Evolutionary conservation across 305 asterid genomes (phyloP), one percentile per base, ranked within the genome.

Genomic region (Fraxinus paxiana): DNA sequence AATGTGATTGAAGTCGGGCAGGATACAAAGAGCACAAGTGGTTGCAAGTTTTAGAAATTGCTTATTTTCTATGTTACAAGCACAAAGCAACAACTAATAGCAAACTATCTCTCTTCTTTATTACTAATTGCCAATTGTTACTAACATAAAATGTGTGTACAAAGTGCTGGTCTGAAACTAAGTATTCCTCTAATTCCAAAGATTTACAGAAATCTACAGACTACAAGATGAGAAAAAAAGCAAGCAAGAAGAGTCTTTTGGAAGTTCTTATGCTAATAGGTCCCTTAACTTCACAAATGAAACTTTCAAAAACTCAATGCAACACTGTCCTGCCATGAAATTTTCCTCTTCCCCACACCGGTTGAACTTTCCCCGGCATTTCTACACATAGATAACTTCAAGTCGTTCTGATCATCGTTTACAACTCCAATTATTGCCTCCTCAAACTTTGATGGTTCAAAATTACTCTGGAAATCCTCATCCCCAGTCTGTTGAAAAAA

Each of bases 271-370:
- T 0, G 0, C 54, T 43, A n/a, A 24, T 28, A 18, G 12, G 38
- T 17, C n/a, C 67, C 43, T 73, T 78, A 20, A 35, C 71, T 77
- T 37, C 15, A 38, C 59, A 28, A 17, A 65, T 13, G 34, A 15
- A 22, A n/a, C n/a, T 73, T 73, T 33, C 56, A 35, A 38, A 92
- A 85, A 92, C 97, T 83, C 94, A 94, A 83, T 31, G 97, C 97
- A 54, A 92, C 93, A 0, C 94, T 94, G 69, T 94, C 98, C 86
- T 88, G 96, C 98, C 97, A 92, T 6, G 98, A 90, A 70, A 92
- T 91, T 67, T 92, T 91, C 77, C 94, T 87, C 88, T 92, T 92
- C 84, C 94, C 92, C 28, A 83, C 92, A 48, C 89, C 87, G 35
- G 97, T 83, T 2, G 97, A 76, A 6, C 93, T 89, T 84, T 90